Conservation (phyloP, 2,329 filamentous ascomycete genomes). For the Fusarium sp. region DNA sequence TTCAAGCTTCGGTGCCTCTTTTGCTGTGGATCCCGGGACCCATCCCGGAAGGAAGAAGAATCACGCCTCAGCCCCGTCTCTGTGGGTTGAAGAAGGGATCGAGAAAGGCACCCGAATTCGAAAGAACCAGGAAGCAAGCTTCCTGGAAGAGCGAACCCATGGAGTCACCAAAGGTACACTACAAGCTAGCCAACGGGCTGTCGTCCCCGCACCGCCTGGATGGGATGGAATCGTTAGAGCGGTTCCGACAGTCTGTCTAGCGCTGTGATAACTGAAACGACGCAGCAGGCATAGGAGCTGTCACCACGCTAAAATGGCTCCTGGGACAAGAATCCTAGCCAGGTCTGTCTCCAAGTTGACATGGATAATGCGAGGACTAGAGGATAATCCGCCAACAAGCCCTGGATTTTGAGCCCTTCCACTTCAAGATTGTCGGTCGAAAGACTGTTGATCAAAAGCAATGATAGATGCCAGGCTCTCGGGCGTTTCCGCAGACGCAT, state of each 20-base stretch:
- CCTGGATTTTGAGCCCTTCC: neutral
- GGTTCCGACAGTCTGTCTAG: conserved; percentile 46
- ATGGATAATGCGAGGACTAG: conserved; percentile 18
- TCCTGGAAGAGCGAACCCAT: conserved; percentile 28
- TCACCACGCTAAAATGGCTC: conserved; percentile 41
- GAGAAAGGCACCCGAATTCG: conserved; percentile 28
- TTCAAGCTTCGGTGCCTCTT: conserved; percentile 6
- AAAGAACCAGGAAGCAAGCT: conserved; percentile 27
- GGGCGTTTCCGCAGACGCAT: neutral
- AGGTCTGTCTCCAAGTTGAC: conserved; percentile 10
- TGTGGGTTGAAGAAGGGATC: conserved; percentile 29
- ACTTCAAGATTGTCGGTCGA: neutral
- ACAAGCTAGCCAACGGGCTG: conserved; percentile 23
- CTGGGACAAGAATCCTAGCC: conserved; percentile 27
- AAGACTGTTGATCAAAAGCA: neutral
- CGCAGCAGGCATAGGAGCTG: conserved; percentile 35
- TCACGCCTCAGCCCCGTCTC: conserved; percentile 17
- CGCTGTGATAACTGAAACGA: conserved; percentile 44
- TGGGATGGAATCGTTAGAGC: conserved; percentile 39
- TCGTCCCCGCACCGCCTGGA: conserved; percentile 38
- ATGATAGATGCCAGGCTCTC: neutral
- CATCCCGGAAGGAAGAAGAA: conserved; percentile 19
- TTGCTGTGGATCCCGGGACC: conserved; percentile 19
- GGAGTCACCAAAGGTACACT: conserved; percentile 19
- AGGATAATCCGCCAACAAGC: neutral